Evolutionary conservation across 345 rosid species (phyloP).

Genomic region (Salix suchowensis): DNA sequence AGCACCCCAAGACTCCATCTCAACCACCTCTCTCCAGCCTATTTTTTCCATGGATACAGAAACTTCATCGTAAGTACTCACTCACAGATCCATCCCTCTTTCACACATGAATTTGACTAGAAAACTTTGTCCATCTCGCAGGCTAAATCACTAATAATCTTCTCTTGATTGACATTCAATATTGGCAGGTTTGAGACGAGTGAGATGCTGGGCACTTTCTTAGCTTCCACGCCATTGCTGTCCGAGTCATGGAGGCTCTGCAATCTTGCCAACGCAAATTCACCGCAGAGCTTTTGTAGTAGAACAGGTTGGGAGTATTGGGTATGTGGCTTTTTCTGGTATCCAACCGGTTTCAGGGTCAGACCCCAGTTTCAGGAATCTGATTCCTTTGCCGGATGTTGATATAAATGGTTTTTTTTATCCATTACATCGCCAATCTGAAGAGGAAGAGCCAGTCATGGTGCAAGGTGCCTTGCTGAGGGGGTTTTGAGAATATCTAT

Average conservation of each 20-base stretch:
- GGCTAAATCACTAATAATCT: not conserved
- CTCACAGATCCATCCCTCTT: not conserved
- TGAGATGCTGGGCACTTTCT: slow-evolving; percentile 58
- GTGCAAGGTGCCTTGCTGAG: slow-evolving; percentile 42
- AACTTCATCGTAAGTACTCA: slow-evolving; percentile 27
- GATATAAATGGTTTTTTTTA: slow-evolving; percentile 25
- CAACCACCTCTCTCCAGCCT: not conserved
- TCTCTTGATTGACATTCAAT: not conserved
- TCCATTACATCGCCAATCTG: slow-evolving; percentile 22
- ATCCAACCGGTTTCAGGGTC: slow-evolving; percentile 15
- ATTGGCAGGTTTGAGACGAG: slow-evolving; percentile 59
- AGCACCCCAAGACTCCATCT: not conserved
- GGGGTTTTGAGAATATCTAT: slow-evolving; percentile 27
- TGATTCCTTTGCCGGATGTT: slow-evolving; percentile 22
- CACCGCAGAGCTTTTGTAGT: slow-evolving; percentile 25
- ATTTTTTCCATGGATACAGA: slow-evolving; percentile 28
- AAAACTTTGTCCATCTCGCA: not conserved
- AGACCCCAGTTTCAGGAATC: not conserved
- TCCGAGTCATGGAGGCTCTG: slow-evolving; percentile 58
- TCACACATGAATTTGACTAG: not conserved
- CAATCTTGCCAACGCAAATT: slow-evolving; percentile 24
- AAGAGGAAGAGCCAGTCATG: slow-evolving; percentile 43
- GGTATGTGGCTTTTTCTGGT: slow-evolving; percentile 52
- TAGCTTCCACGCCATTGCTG: slow-evolving; percentile 55
- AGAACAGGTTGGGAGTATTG: slow-evolving; percentile 31